phyloP scores from a whole-genome alignment of 352 stramenopile species.

The Stramenopiles sp. region DNA sequence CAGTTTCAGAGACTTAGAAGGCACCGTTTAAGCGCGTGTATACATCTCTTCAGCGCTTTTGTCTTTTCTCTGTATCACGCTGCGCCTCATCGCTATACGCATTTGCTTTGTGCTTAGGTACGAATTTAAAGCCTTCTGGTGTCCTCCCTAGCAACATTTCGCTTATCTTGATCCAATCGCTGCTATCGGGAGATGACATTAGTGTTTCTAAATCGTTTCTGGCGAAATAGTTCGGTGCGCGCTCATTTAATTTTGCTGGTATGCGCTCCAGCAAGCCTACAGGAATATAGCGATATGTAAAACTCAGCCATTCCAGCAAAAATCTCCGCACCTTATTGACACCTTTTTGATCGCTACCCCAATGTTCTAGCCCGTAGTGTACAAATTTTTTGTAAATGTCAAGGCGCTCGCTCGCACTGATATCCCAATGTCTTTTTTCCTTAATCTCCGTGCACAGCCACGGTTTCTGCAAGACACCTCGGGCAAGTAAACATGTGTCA shows the following conservation, averaged over 20 bases:
- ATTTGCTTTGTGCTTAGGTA: constrained; percentile 95
- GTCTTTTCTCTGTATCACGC: too few relatives aligned
- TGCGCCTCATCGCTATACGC: constrained; percentile 50
- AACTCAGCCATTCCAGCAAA: constrained; percentile 96
- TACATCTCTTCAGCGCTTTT: too few relatives aligned
- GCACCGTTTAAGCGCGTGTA: too few relatives aligned
- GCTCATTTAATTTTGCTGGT: too few relatives aligned
- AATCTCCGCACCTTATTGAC: constrained; percentile 93
- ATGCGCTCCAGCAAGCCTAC: constrained; percentile 78
- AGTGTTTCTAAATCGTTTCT: constrained; percentile 91
- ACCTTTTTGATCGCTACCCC: constrained; percentile 90
- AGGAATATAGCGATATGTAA: constrained; percentile 91
- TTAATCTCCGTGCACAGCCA: constrained; percentile 98
- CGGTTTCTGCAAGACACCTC: constrained; percentile 92
- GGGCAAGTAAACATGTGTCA: constrained; percentile 62
- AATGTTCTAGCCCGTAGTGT: constrained; percentile 93
- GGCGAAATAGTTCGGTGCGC: constrained; percentile 56
- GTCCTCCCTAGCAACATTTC: constrained; percentile 92
- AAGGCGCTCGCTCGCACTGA: constrained; percentile 79
- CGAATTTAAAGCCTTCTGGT: constrained; percentile 70
- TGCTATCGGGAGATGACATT: constrained; percentile 73
- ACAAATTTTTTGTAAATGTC: constrained; percentile 92
- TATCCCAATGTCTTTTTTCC: constrained; percentile 85
- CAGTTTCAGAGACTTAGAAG: too few relatives aligned
- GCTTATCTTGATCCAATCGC: constrained; percentile 97